Conservation (phyloP, 192 early-diverging fungal species). For the Umbelopsis isabellina region DNA sequence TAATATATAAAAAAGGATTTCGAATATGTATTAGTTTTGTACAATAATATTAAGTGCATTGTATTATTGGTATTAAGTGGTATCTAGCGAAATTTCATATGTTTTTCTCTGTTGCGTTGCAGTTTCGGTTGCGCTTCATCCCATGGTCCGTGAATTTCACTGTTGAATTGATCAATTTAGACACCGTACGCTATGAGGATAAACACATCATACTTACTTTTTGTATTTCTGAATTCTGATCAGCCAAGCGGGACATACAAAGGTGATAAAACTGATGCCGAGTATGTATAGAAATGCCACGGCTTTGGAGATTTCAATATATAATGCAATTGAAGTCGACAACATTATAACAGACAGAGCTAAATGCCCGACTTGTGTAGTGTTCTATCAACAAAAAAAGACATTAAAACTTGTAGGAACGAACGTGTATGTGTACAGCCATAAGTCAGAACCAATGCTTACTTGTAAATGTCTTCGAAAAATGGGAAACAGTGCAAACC, state of each 20-base stretch:
- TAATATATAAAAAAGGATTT: no score
- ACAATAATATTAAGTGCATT: neutral
- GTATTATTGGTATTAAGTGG: neutral
- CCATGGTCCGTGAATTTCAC: slow-evolving; percentile 97
- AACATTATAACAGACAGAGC: slow-evolving; percentile 63
- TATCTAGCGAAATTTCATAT: neutral
- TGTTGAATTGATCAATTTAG: slow-evolving; percentile 35
- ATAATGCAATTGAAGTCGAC: slow-evolving; percentile 62
- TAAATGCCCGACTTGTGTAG: slow-evolving; percentile 43
- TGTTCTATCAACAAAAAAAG: slow-evolving; percentile 12
- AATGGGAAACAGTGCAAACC: slow-evolving; percentile 96
- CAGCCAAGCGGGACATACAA: slow-evolving; percentile 90
- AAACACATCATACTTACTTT: slow-evolving; percentile 62
- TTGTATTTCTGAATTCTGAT: slow-evolving; percentile 95
- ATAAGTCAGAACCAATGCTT: slow-evolving; percentile 19
- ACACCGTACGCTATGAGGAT: neutral
- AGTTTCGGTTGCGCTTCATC: slow-evolving; percentile 88
- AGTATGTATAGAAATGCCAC: slow-evolving; percentile 71
- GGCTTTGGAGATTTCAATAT: slow-evolving; percentile 68
- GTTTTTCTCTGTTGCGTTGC: slow-evolving; percentile 41
- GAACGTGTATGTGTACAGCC: neutral
- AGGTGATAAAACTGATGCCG: slow-evolving; percentile 76
- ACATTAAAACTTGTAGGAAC: slow-evolving; percentile 6
- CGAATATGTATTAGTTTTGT: no score
- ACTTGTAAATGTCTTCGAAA: slow-evolving; percentile 80